A percentile compares a stretch with the other conserved stretches of the same genome.
Conservation (phyloP, 805 yeast species). For the Nematodospora valgi region DNA sequence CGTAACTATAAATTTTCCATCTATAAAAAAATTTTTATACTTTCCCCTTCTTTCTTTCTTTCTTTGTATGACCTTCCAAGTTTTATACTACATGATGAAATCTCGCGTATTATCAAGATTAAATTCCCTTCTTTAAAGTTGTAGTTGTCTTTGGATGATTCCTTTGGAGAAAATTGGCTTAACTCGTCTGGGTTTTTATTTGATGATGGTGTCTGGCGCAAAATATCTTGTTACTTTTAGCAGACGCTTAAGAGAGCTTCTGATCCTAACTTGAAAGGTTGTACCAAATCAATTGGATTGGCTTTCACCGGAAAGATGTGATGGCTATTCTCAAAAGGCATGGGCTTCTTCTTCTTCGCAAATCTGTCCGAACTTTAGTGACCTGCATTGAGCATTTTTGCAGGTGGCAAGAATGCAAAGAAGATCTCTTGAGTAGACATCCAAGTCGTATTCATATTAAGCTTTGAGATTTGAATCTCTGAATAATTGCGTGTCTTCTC, state of each 20-base stretch:
- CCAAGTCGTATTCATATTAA: no score
- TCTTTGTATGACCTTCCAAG: constrained; percentile 61
- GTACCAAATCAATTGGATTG: no score
- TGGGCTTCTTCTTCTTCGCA: no score
- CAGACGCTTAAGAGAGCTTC: constrained; percentile 44
- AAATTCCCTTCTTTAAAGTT: constrained; percentile 32
- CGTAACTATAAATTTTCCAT: neutral
- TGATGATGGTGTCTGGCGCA: constrained; percentile 52
- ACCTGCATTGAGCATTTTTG: no score
- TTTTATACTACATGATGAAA: constrained; percentile 60
- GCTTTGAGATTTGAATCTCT: no score
- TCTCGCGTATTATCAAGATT: constrained; percentile 46
- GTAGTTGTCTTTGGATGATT: constrained; percentile 30
- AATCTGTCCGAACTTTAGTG: no score
- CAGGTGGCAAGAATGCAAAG: no score
- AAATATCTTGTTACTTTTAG: constrained; percentile 41
- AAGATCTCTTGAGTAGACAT: no score
- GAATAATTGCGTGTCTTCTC: no score
- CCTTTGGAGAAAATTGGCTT: constrained; percentile 30
- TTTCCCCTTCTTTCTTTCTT: constrained; percentile 6
- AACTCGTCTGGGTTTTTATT: constrained; percentile 17
- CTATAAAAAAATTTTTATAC: neutral
- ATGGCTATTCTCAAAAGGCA: no score
- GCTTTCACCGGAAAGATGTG: no score
- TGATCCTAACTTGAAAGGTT: constrained; percentile 42